Conservation (phyloP, 2,329 filamentous ascomycete species). For the Aspergillus sp. region DNA sequence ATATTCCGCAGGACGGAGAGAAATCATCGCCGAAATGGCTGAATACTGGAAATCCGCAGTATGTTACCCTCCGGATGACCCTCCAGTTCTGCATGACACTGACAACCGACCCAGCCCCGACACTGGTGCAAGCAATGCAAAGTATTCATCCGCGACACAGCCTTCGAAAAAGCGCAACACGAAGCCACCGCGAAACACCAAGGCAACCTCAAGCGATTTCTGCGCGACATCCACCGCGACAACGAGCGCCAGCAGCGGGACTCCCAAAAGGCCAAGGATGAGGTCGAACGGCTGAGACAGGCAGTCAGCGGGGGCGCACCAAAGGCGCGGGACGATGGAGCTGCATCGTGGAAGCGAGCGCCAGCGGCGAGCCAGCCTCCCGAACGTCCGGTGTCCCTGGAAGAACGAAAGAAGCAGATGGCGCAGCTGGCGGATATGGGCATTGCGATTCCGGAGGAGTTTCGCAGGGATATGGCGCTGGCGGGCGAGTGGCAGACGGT, state of each 20-base stretch:
- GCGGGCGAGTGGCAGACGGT: constrained; percentile 83
- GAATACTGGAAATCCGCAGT: constrained; percentile 98
- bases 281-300: constrained; percentile 82
- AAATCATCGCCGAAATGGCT: constrained; percentile 61
- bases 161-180: constrained; percentile 84
- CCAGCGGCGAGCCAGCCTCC: constrained; percentile 28
- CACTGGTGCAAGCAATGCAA: constrained; percentile 99
- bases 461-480: constrained; percentile 78
- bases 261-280: constrained; percentile 75
- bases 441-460: constrained; percentile 76
- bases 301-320: constrained; percentile 55
- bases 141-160: constrained; percentile 85
- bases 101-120: constrained; percentile 58
- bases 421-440: constrained; percentile 87
- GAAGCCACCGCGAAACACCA: constrained; percentile 85
- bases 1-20: no score
- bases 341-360: constrained; percentile 29
- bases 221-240: constrained; percentile 81
- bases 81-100: not conserved
- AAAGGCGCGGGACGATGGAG: constrained; percentile 17
- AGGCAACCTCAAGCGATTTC: constrained; percentile 79
- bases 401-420: constrained; percentile 78
- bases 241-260: constrained; percentile 80
- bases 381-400: constrained; percentile 49
- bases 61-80: constrained; percentile 20